These are phyloP conservation scores for Scenedesmus sp. DNA, from an alignment of 163 green algal genomes.

Conservation along the genomic window DNA sequence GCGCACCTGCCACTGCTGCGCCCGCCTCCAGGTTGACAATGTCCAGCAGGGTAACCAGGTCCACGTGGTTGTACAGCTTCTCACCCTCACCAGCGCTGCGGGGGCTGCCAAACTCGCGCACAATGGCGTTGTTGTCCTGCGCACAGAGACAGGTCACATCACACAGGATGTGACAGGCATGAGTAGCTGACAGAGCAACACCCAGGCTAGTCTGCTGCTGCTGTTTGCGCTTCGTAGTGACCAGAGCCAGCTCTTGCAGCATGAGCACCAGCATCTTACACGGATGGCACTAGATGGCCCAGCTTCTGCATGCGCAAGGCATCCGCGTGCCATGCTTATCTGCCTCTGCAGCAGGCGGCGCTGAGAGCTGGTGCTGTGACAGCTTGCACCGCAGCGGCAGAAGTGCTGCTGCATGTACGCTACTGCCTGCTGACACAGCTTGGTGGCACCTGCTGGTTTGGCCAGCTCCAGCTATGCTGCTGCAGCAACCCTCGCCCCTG, in stretches of 20 bases:
- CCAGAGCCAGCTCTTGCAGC: no score
- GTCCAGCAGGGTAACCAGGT: slow-evolving; percentile 86
- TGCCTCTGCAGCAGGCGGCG: background rate
- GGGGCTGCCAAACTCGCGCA: slow-evolving; percentile 79
- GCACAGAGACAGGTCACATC: background rate
- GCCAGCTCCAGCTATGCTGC: no score
- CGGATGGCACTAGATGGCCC: no score
- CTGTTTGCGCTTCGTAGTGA: background rate
- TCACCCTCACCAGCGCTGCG: slow-evolving; percentile 59
- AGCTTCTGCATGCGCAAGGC: background rate
- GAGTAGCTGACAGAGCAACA: background rate
- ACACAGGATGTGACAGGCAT: background rate
- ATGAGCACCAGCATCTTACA: no score
- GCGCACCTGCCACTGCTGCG: slow-evolving; percentile 64
- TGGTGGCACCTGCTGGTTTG: no score
- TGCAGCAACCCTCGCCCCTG: no score
- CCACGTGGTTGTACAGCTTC: slow-evolving; percentile 95
- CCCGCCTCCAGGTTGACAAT: slow-evolving; percentile 96
- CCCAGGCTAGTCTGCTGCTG: background rate
- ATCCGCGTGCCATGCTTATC: background rate
- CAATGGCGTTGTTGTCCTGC: slow-evolving; percentile 94
- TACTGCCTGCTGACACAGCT: no score
- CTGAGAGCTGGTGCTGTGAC: background rate
- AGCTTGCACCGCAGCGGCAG: background rate
- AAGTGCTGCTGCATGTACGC: no score